These are phyloP conservation scores for Lecanoromycetidae sp. DNA, from an alignment of 2,329 filamentous ascomycete species.

Conservation along the genomic window DNA sequence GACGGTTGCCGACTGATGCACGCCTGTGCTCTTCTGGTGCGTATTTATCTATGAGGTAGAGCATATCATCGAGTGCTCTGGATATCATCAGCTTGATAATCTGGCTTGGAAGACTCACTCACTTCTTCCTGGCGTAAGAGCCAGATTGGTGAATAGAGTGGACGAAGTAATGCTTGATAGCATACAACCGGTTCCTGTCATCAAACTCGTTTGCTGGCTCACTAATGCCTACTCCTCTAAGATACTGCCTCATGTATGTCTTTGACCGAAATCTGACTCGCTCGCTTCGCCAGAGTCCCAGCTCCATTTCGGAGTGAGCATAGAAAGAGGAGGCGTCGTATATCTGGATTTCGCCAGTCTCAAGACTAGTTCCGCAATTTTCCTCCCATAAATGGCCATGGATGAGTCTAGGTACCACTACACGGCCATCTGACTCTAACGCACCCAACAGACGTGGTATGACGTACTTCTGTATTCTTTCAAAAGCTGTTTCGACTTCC, in stretches of 20 bases:
- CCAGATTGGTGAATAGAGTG: conserved; percentile 19
- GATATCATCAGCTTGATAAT: neutral
- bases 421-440: conserved; percentile 20
- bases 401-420: conserved; percentile 25
- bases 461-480: conserved; percentile 17
- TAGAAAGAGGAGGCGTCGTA: conserved; percentile 31
- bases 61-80: conserved; percentile 29
- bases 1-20: too few species aligned
- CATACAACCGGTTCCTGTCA: conserved; percentile 24
- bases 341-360: conserved; percentile 24
- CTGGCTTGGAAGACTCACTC: conserved; percentile 1
- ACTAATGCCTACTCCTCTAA: conserved; percentile 19
- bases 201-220: conserved; percentile 25
- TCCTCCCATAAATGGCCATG: conserved; percentile 34
- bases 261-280: conserved; percentile 17
- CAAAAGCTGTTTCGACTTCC: conserved; percentile 22
- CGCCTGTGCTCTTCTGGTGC: conserved; percentile 20
- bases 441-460: conserved; percentile 20
- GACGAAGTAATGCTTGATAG: conserved; percentile 20
- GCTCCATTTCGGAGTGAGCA: conserved; percentile 31
- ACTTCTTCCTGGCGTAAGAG: conserved; percentile 12
- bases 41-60: conserved; percentile 28
- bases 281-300: conserved; percentile 24
- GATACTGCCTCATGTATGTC: conserved; percentile 19
- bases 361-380: conserved; percentile 26